These are phyloP conservation scores for Arabidopsis thaliana DNA, from an alignment of 345 rosid species.

Conservation along the genomic window TAIR10.1 NC_003076.8:3085501-3086000, in stretches of 20 bases:
- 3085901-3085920: conserved; percentile 10
- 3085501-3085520: no score
- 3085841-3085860: conserved; percentile 74
- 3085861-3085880: conserved; percentile 50
- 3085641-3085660: conserved; percentile 19
- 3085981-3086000: conserved; percentile 65
- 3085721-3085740: conserved; percentile 27
- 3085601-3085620: conserved; percentile 25
- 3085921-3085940: background rate
- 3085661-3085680: conserved; percentile 31
- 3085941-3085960: conserved; percentile 76
- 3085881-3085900: background rate
- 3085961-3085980: conserved; percentile 74
- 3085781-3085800: conserved; percentile 12
- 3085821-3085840: conserved; percentile 57
- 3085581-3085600: conserved; percentile 26
- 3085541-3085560: conserved; percentile 12
- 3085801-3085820: conserved; percentile 47
- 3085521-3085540: background rate
- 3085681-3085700: conserved; percentile 35
- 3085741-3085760: conserved; percentile 27
- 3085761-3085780: conserved; percentile 34
- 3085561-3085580: conserved; percentile 17
- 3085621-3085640: conserved; percentile 41
- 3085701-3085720: conserved; percentile 29